A percentile compares a stretch with the other conserved stretches of the same genome.
These are phyloP conservation scores for Botrytis deweyae DNA, from an alignment of 2,329 filamentous ascomycete genomes.

Conservation along the genomic window DNA sequence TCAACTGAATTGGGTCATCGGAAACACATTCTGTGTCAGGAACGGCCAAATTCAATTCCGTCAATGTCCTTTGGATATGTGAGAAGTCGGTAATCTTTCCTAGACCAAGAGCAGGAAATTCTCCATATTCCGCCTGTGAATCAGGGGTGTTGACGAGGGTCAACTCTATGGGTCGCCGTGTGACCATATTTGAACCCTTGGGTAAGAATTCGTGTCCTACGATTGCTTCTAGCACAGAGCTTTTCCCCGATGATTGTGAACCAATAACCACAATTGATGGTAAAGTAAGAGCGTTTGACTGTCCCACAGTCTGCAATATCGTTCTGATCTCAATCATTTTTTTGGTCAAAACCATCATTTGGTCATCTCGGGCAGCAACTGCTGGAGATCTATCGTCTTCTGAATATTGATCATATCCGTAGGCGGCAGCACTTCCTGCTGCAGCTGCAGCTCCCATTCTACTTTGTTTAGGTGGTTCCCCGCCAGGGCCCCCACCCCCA, in stretches of 20 bases:
- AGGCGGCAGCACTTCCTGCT: constrained; percentile 70
- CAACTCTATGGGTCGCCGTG: constrained; percentile 88
- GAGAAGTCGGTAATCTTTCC: constrained; percentile 89
- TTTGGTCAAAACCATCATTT: constrained; percentile 99
- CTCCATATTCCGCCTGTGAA: constrained; percentile 84
- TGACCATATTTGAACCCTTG: constrained; percentile 99
- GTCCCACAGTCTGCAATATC: constrained; percentile 86
- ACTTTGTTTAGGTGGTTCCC: constrained; percentile 56
- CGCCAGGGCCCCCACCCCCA: constrained; percentile 45
- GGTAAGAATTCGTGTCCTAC: constrained; percentile 97
- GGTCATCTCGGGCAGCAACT: constrained; percentile 80
- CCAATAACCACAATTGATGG: constrained; percentile 99
- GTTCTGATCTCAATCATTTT: constrained; percentile 99
- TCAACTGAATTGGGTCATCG: constrained; percentile 93
- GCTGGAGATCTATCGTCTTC: constrained; percentile 65
- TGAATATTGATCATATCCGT: constrained; percentile 69
- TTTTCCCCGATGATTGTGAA: constrained; percentile 97
- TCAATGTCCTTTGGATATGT: constrained; percentile 88
- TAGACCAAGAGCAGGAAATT: constrained; percentile 89
- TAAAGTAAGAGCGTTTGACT: constrained; percentile 82
- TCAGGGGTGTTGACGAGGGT: constrained; percentile 94
- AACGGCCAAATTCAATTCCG: constrained; percentile 91
- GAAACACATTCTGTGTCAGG: constrained; percentile 89
- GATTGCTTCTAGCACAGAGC: constrained; percentile 92
- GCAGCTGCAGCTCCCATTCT: constrained; percentile 63